Base-by-base conservation (phyloP, 2,329 filamentous ascomycete species). In the Chalara sp. region DNA sequence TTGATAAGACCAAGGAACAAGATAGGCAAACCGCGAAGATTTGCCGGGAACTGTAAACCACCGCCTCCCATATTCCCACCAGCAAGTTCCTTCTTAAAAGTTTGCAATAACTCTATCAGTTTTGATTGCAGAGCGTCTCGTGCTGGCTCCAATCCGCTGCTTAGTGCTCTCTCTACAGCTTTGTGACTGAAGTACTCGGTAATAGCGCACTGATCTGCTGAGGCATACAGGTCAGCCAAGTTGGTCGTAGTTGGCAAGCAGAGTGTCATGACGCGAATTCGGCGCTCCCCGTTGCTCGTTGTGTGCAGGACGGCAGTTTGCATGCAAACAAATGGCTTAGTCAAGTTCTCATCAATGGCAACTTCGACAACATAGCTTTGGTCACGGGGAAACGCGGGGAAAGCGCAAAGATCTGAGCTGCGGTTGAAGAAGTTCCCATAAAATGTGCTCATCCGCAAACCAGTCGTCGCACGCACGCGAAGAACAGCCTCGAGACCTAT, bases 371-470 rank as follows among this genome's bases (percentile, higher is more conserved):
- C 93, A 66, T 97, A 97, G 56, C 88, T 90, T 69, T 99, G 93
- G 64, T 99, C 93, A 65, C 93, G 86, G 32, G 93, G 93, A 76
- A 99, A 97, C 0, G 93, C 91, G 1, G 93, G 93, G 78, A 99
- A 99, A 10, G 93, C 93, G 68, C 93, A 97, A 32, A 99, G 81
- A 72, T 99, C 93, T 12, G 91, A 96, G 67, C 89, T 96, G 61
- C 93, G 82, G 75, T 97, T 99, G 78, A 99, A 99, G 72, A 99
- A 99, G 74, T 99, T 99, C 60, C 93, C 93, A 69, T 97, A 99
- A 72, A 99, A 99, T 2, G 92, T 91, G 72, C 85, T 96, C 87
- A 97, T 97, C 49, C 93, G 84, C 53, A 99, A 73, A 48, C 93
- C 93, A 29, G 91, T 97, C 2, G 91, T 96, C 13, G 93, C 93